Base-by-base conservation (phyloP, 164 flowering plant species). In the Nelumbo lutea region DNA sequence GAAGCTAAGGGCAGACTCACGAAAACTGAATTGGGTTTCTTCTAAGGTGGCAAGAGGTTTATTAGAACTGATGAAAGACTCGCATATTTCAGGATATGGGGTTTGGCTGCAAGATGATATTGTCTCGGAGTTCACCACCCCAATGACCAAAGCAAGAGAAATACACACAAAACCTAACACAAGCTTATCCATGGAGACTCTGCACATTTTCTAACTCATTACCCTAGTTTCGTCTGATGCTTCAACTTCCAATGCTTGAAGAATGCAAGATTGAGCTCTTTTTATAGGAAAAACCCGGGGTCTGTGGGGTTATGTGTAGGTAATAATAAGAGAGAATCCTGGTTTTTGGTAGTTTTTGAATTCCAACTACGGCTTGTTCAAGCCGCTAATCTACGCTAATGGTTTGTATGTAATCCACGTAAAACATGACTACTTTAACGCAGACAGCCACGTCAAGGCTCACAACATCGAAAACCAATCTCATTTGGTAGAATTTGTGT, bases 21-120 rank as follows among this genome's bases (percentile, higher is more conserved):
- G 84, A 14, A 88, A 79, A 2, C 57, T 5, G 38, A 64, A 10
- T 13, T 2, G 46, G 70, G 74, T 74, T 67, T 75, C 64, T 2
- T 73, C 68, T 13, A 66, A 15, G 48, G 68, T 57, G 55, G 61
- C 10, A 40, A 59, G 61, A n/a, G 68, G 51, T 42, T 68, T 73
- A 38, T 42, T 68, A 60, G 52, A 43, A 45, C 6, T 64, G 9
- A 80, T 57, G 71, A 70, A 70, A 56, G 83, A 69, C 55, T 67
- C 51, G 73, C 92, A 88, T 3, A 79, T 55, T 67, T 83, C 74
- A 42, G 92, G 92, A 15, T 83, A 76, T 58, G 88, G 90, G 15
- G 90, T 84, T 76, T 86, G 86, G 81, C n/a, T 70, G 53, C 92
- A 88, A 45, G 83, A 67, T 15, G 74, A 70, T 59, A 66, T 69